phyloP scores from a whole-genome alignment of 345 rosid genomes.

The Eucalyptus microcorys region DNA sequence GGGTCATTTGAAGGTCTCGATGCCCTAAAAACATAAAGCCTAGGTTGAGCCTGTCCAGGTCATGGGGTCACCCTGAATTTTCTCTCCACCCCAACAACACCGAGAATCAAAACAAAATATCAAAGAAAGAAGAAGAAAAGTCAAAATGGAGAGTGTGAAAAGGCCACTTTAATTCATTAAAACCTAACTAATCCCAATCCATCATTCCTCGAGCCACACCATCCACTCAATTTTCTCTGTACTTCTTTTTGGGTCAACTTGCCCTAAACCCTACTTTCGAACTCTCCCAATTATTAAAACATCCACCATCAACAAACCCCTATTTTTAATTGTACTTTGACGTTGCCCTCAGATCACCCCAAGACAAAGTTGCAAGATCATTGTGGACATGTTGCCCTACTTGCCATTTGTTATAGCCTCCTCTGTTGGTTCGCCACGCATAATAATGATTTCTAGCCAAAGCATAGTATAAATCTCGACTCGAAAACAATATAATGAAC shows the following conservation, averaged over 20 bases:
- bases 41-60: neutral
- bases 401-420: conserved; percentile 1
- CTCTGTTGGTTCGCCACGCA: neutral
- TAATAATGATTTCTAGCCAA: neutral
- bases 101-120: neutral
- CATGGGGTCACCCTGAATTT: neutral
- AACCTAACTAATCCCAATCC: conserved; percentile 2
- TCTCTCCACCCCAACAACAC: neutral
- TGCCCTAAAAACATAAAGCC: neutral
- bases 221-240: neutral
- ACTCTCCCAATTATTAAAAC: neutral
- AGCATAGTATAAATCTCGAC: neutral
- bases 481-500: neutral
- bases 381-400: conserved; percentile 21
- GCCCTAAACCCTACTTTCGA: conserved; percentile 12
- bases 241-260: conserved; percentile 19
- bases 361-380: conserved; percentile 14
- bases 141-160: neutral
- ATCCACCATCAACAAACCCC: neutral
- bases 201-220: conserved; percentile 64
- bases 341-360: conserved; percentile 3
- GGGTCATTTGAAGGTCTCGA: conserved; percentile 42
- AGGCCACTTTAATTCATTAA: neutral
- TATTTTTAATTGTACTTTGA: neutral
- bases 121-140: neutral